Evolutionary conservation across 768 basidiomycete species (phyloP).

Genomic region (Trichaptum fuscoviolaceum): DNA sequence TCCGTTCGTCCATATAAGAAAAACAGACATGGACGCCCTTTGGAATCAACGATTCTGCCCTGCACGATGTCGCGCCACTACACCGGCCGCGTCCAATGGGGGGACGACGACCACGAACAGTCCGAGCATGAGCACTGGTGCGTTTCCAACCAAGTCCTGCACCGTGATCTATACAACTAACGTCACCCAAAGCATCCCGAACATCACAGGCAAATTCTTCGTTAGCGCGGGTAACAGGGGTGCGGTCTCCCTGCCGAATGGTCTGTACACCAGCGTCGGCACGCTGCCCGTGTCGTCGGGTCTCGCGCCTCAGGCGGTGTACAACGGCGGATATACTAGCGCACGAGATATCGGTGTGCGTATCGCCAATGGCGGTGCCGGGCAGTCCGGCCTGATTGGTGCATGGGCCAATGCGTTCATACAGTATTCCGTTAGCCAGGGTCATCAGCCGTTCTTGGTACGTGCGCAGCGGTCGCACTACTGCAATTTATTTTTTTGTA

Average conservation of each 20-base stretch:
- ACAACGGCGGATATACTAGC: conserved; percentile 34
- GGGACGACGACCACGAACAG: no score
- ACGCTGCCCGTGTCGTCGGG: not conserved
- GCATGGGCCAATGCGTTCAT: conserved; percentile 46
- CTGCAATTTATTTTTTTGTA: not conserved
- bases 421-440: conserved; percentile 26
- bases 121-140: no score
- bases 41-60: no score
- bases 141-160: no score
- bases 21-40: no score
- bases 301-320: conserved; percentile 22
- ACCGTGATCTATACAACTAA: not conserved
- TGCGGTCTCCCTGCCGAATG: not conserved
- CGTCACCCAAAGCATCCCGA: not conserved
- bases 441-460: conserved; percentile 31
- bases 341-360: conserved; percentile 34
- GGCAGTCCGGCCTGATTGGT: conserved; percentile 44
- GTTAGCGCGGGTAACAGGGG: not conserved
- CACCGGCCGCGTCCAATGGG: no score
- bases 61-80: no score
- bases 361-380: conserved; percentile 47
- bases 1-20: no score
- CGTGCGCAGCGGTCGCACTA: no score
- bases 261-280: not conserved
- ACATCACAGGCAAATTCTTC: not conserved